These are phyloP conservation scores for Trichoderma sp. DNA, from an alignment of 2,329 filamentous ascomycete genomes.

Conservation along the genomic window DNA sequence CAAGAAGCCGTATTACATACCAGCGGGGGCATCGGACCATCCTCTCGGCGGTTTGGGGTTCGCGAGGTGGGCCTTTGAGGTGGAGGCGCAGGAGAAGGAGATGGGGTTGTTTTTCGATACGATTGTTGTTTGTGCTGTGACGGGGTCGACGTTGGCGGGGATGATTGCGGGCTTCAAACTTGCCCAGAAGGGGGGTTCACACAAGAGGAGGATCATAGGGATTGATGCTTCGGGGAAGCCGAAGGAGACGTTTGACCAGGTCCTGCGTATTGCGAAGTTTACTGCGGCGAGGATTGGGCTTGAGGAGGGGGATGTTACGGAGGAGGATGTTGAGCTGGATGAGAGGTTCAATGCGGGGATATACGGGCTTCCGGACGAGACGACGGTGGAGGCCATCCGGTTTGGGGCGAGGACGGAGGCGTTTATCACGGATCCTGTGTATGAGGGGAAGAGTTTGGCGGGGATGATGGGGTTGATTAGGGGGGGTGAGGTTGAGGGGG, in stretches of 20 bases:
- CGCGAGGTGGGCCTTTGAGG: slow-evolving; percentile 70
- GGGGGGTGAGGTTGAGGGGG: slow-evolving; percentile 61
- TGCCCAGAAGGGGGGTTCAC: slow-evolving; percentile 49
- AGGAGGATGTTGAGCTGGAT: slow-evolving; percentile 64
- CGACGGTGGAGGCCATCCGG: slow-evolving; percentile 68
- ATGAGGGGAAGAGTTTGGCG: slow-evolving; percentile 74
- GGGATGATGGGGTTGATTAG: slow-evolving; percentile 70
- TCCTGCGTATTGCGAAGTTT: slow-evolving; percentile 65
- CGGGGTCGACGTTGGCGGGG: slow-evolving; percentile 70
- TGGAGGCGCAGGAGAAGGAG: slow-evolving; percentile 63
- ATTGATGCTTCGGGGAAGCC: slow-evolving; percentile 57
- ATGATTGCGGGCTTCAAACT: slow-evolving; percentile 75
- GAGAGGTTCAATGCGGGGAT: slow-evolving; percentile 62
- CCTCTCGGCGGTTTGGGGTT: slow-evolving; percentile 71
- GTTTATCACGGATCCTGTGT: slow-evolving; percentile 75
- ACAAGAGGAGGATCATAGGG: slow-evolving; percentile 61
- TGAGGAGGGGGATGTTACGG: slow-evolving; percentile 59
- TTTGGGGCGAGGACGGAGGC: slow-evolving; percentile 69
- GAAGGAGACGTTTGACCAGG: slow-evolving; percentile 63
- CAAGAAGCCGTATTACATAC: slow-evolving; percentile 70
- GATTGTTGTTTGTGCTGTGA: slow-evolving; percentile 70
- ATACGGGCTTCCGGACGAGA: slow-evolving; percentile 68
- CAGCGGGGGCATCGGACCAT: slow-evolving; percentile 71
- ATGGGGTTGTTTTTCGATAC: slow-evolving; percentile 68
- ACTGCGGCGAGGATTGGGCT: slow-evolving; percentile 67